Evolutionary conservation across 2,329 filamentous ascomycete species (phyloP).

Genomic region (Raffaelea deltoideospora): DNA sequence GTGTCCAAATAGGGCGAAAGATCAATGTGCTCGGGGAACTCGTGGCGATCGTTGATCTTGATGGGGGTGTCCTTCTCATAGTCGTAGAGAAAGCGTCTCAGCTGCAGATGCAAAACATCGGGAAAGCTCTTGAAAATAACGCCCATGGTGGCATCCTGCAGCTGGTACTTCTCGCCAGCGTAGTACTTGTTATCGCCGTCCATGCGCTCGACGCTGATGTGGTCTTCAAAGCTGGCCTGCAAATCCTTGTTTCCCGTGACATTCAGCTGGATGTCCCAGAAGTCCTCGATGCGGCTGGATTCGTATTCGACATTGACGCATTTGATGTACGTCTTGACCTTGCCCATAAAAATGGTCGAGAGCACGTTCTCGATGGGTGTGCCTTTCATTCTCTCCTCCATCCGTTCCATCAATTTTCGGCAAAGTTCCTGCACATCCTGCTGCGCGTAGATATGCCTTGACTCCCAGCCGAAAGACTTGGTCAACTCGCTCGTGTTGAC

Average conservation of each 20-base stretch:
- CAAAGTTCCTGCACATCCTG: slow-evolving; percentile 97
- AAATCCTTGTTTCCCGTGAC: slow-evolving; percentile 87
- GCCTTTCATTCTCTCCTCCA: slow-evolving; percentile 97
- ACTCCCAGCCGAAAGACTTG: slow-evolving; percentile 96
- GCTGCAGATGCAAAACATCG: slow-evolving; percentile 81
- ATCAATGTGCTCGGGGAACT: slow-evolving; percentile 74
- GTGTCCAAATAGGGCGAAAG: slow-evolving; percentile 77
- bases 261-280: slow-evolving; percentile 97
- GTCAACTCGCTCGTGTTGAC: slow-evolving; percentile 89
- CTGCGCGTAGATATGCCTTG: slow-evolving; percentile 93
- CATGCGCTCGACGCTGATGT: slow-evolving; percentile 90
- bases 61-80: slow-evolving; percentile 94
- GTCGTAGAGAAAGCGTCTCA: slow-evolving; percentile 97
- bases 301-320: slow-evolving; percentile 98
- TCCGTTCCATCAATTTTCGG: slow-evolving; percentile 88
- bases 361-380: slow-evolving; percentile 82
- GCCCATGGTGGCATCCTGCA: slow-evolving; percentile 94
- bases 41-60: slow-evolving; percentile 92
- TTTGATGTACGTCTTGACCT: slow-evolving; percentile 96
- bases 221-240: slow-evolving; percentile 89
- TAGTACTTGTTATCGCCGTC: slow-evolving; percentile 98
- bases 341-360: slow-evolving; percentile 84
- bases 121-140: slow-evolving; percentile 96
- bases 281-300: slow-evolving; percentile 88
- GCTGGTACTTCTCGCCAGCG: slow-evolving; percentile 73